Conservation (phyloP, 2,329 filamentous ascomycete genomes). For the Fusarium pseudograminearum region DNA sequence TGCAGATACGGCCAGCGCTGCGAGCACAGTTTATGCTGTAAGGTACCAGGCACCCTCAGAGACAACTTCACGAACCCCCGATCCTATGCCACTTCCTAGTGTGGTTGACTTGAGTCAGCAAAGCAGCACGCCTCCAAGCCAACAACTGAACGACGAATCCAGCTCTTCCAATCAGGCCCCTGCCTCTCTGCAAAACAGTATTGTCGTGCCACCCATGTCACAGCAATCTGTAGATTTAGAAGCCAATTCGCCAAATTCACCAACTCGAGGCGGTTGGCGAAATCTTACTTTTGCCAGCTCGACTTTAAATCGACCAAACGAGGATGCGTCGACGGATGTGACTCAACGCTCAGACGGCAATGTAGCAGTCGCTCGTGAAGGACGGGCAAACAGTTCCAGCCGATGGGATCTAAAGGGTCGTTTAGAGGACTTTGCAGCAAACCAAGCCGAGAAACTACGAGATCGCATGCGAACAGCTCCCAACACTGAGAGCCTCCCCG, state of each 20-base stretch:
- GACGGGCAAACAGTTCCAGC: constrained; percentile 38
- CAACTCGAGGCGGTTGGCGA: constrained; percentile 47
- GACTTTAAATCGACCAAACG: constrained; percentile 23
- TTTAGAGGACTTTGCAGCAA: constrained; percentile 71
- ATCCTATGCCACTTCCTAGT: constrained; percentile 50
- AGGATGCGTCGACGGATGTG: constrained; percentile 26
- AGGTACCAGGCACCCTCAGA: constrained; percentile 71
- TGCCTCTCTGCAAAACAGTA: constrained; percentile 39
- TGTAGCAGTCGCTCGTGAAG: constrained; percentile 8
- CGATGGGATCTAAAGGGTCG: constrained; percentile 69
- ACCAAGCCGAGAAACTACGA: constrained; percentile 70
- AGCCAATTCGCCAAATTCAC: constrained; percentile 41
- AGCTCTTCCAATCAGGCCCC: constrained; percentile 40
- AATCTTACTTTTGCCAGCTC: constrained; percentile 40
- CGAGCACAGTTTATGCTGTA: constrained; percentile 73
- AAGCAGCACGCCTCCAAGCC: constrained; percentile 49
- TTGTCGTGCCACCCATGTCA: constrained; percentile 29
- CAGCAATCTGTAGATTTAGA: constrained; percentile 46
- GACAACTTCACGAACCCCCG: constrained; percentile 60
- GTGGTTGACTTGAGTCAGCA: constrained; percentile 53
- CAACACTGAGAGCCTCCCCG: constrained; percentile 67
- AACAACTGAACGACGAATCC: constrained; percentile 46
- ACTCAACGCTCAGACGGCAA: constrained; percentile 14
- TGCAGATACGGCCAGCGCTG: constrained; percentile 72
- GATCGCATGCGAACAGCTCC: constrained; percentile 67